Base-by-base conservation (phyloP, 345 rosid genomes). In the Camelina laxa region DNA sequence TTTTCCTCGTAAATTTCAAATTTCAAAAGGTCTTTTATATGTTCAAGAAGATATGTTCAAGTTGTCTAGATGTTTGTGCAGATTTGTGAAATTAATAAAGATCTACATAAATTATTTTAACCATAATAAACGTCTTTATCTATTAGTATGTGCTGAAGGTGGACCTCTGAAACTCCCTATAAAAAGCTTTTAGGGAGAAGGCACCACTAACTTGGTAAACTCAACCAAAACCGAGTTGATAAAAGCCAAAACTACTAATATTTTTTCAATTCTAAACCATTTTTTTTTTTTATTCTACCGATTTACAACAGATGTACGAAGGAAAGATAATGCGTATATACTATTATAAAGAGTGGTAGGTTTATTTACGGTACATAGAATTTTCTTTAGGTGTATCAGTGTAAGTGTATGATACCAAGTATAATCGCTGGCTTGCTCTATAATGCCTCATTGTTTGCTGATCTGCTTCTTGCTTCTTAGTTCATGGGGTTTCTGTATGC, bases 11-110 rank as follows among this genome's bases (percentile, higher is more conserved):
- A 64, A 76, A 62, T 39, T 61, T 70, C 76, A 65, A 33, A 70
- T 64, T 70, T 77, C 72, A 60, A 65, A 75, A 75, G 44, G 42
- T 76, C 20, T 7, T 57, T 38, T 70, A 36, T 63, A 47, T 58
- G 49, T 75, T 44, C 39, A 64, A 64, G 41, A 64, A 64, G 24
- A 33, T 48, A 41, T 65, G 45, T 65, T 66, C 12, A 76, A 64
- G 62, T 49, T 77, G 76, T 65, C 76, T 70, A 48, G 67, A 70
- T 77, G 62, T 77, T 71, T 27, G 76, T 49, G 62, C 59, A 62
- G 22, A 54, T 63, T 65, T 70, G 67, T 77, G 72, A 70, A 70
- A 60, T 9, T 6, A 71, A 58, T 57, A 64, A 70, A 65, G 39
- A 70, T 56, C 19, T 55, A 19, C 60, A 55, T 19, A 20, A 1